Base-by-base conservation (phyloP, 208 protist genomes). In the Acanthamoeba culbertsoni region DNA sequence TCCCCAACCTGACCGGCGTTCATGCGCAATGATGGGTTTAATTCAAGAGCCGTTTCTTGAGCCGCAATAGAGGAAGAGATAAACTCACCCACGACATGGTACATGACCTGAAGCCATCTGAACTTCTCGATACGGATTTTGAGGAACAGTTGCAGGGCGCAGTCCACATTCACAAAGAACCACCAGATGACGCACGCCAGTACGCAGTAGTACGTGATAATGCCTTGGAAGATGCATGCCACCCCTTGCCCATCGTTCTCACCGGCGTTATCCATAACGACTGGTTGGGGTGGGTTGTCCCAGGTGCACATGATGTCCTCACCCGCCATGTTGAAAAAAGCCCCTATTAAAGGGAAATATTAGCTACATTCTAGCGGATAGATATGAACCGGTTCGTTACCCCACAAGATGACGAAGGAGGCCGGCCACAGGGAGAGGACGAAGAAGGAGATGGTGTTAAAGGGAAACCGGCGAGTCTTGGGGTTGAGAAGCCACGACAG, bases 111-210 rank as follows among this genome's bases (percentile, higher is more conserved):
- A 0, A 79, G 68, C 68, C 68, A 79, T 3, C 68, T 12, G 68
- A 79, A 79, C n/a, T 48, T 43, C 68, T 79, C 68, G 37, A 79
- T 79, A 28, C 68, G 68, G 2, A 79, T 28, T 8, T 79, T 79
- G 68, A 79, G 12, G 68, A 79, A 79, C 2, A 79, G 68, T 40
- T 79, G 68, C 35, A 79, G 68, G 18, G 68, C 68, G 40, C 68
- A 79, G 68, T 79, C 68, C 26, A 79, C 68, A 40, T 79, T 79
- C 37, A 79, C 68, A 18, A 79, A 79, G 68, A 79, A 79, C 68
- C 68, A 79, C 68, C 68, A 79, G 68, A 79, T 79, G 40, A 79
- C 68, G 68, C 68, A 79, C 6, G 68, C 68, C 68, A 79, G 68
- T 8, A 79, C 68, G 68, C 68, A 79, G 37, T 79, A 79, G 68